Evolutionary conservation across 192 early-diverging fungal species (phyloP).

Genomic region (Coemansia sp.): DNA sequence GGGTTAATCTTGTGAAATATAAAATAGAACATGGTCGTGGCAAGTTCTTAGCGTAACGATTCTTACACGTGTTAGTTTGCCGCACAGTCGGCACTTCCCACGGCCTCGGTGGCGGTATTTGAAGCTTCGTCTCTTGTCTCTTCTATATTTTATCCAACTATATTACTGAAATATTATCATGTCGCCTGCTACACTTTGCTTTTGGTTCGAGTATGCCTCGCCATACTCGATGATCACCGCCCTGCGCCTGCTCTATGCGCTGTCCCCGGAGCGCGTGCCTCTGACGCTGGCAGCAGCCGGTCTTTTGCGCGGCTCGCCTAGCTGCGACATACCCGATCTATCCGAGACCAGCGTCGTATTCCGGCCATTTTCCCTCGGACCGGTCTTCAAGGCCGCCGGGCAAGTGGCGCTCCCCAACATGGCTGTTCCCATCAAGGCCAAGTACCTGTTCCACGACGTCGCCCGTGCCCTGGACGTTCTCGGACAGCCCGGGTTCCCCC

Average conservation of each 20-base stretch:
- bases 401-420: slow-evolving; percentile 28
- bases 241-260: slow-evolving; percentile 32
- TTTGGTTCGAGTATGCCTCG: slow-evolving; percentile 54
- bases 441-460: slow-evolving; percentile 49
- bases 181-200: slow-evolving; percentile 15
- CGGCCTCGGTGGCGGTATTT: neutral
- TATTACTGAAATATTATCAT: neutral
- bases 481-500: slow-evolving; percentile 29
- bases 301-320: neutral
- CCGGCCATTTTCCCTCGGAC: slow-evolving; percentile 31
- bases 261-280: neutral
- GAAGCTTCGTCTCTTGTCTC: neutral
- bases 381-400: slow-evolving; percentile 31
- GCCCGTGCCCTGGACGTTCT: slow-evolving; percentile 21
- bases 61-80: neutral
- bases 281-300: neutral
- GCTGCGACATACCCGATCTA: slow-evolving; percentile 23
- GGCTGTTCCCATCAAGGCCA: slow-evolving; percentile 27
- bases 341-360: slow-evolving; percentile 16
- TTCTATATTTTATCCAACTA: neutral
- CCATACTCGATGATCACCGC: slow-evolving; percentile 53
- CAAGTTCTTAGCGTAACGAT: neutral
- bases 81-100: neutral
- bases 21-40: slow-evolving; percentile 17
- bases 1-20: neutral